A percentile compares a stretch with the other conserved stretches of the same genome.
phyloP scores from a whole-genome alignment of 2,329 filamentous ascomycete species.

The Thelonectria olida region DNA sequence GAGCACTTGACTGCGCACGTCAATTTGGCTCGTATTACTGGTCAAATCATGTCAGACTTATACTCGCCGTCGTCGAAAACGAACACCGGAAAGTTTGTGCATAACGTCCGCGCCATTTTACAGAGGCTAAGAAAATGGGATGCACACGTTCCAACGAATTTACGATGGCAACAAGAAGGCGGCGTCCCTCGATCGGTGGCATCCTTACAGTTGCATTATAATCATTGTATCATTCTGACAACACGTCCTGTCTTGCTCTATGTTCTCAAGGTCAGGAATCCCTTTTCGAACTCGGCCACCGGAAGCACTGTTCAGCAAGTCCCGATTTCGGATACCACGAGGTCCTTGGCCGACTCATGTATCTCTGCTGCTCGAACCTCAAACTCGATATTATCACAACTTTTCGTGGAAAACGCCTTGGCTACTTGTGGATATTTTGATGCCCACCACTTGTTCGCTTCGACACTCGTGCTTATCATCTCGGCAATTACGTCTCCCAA shows the following conservation, averaged over 20 bases:
- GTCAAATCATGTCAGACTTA: conserved; percentile 22
- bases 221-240: conserved; percentile 28
- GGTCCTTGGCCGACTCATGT: conserved; percentile 23
- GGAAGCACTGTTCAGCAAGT: neutral
- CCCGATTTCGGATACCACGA: conserved; percentile 22
- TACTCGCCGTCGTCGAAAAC: conserved; percentile 21
- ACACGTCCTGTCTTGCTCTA: conserved; percentile 24
- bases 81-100: conserved; percentile 17
- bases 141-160: conserved; percentile 12
- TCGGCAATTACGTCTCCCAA: conserved; percentile 25
- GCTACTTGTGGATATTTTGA: conserved; percentile 27
- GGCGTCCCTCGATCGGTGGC: conserved; percentile 20
- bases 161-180: conserved; percentile 19
- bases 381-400: conserved; percentile 20
- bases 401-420: conserved; percentile 23
- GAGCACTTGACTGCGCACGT: conserved; percentile 21
- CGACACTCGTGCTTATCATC: conserved; percentile 25
- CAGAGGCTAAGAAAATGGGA: conserved; percentile 26
- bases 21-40: conserved; percentile 20
- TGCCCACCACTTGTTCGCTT: conserved; percentile 24
- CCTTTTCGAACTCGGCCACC: conserved; percentile 5
- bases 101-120: conserved; percentile 21
- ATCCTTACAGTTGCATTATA: conserved; percentile 23
- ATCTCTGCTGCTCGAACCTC: conserved; percentile 23
- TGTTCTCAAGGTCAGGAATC: conserved; percentile 20